Percentiles rank a stretch among this genome's conserved stretches.
These are phyloP conservation scores for Przewalskia tangutica DNA, from an alignment of 257 asterid genomes.

Conservation along the genomic window DNA sequence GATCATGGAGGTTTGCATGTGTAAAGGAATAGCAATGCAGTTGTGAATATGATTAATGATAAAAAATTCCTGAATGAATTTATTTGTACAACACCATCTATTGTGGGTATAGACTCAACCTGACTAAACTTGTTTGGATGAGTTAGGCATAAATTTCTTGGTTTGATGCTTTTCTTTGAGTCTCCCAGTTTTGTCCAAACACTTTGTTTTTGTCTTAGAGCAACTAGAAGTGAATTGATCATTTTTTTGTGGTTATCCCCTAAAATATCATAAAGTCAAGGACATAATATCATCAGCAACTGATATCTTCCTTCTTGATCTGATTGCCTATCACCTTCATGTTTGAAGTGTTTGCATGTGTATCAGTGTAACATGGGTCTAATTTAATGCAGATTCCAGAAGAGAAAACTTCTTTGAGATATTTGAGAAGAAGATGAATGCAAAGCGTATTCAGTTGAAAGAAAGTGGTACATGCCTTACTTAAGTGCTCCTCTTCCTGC, in stretches of 20 bases:
- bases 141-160: background rate
- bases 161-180: background rate
- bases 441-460: conserved; percentile 60
- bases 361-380: background rate
- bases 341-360: conserved; percentile 4
- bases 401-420: conserved; percentile 61
- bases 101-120: background rate
- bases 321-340: background rate
- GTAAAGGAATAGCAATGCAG: background rate
- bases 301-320: background rate
- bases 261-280: background rate
- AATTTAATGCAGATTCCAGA: conserved; percentile 62
- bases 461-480: conserved; percentile 60
- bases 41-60: background rate
- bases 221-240: background rate
- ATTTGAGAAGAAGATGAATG: conserved; percentile 84
- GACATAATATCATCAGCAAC: background rate
- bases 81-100: background rate
- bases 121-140: background rate
- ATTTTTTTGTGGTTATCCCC: background rate
- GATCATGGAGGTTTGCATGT: background rate
- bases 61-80: background rate
- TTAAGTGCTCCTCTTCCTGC: background rate
- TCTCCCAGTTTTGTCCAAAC: background rate
- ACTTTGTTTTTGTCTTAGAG: background rate